Evolutionary conservation across 2,329 filamentous ascomycete species (phyloP), one percentile per base, ranked within the genome.

Genomic region (Shiraia bambusicola): DNA sequence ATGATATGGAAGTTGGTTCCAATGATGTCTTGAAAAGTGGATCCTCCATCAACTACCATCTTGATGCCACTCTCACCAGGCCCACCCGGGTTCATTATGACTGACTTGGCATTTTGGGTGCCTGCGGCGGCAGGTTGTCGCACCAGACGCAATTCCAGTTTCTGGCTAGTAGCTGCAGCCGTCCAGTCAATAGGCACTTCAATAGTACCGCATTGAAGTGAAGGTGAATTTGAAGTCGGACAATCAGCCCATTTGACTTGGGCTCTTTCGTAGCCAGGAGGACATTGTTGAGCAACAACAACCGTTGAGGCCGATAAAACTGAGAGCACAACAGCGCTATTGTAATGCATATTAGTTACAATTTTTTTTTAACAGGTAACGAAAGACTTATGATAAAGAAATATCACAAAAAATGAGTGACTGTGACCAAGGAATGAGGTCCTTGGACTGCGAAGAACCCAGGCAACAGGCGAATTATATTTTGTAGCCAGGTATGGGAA

Each of bases 171-270:
- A 17, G 26, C 29, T 4, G 40, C 39, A 9, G 42, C 34, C 5
- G 42, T 37, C 16, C 40, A 59, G 44, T 70, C 73, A 54, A 79
- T 67, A 0, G 76, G 77, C 1, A 78, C 67, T 28, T 70, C 61
- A 3, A 80, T 56, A 6, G 71, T 67, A n/a, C 75, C 73, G 47
- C 77, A 79, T 51, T 76, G 65, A 31, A 73, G 15, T 7, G 17
- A 13, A 9, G 19, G 14, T 12, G 15, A 22, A 6, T 26, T 25
- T 5, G 13, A 3, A 4, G 19, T 17, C 6, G 27, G 27, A 24
- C 39, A 42, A 16, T 36, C 17, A n/a, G 17, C 12, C 39, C 39
- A 42, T 16, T 14, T n/a, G 16, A 42, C 14, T 6, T 26, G n/a
- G 27, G 35, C 12, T 19, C 17, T 36, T 10, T 30, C 27, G 12